Percentiles rank a stretch among this genome's conserved stretches.
These are phyloP conservation scores for Russula emetica DNA, from an alignment of 768 basidiomycete genomes.

Conservation along the genomic window DNA sequence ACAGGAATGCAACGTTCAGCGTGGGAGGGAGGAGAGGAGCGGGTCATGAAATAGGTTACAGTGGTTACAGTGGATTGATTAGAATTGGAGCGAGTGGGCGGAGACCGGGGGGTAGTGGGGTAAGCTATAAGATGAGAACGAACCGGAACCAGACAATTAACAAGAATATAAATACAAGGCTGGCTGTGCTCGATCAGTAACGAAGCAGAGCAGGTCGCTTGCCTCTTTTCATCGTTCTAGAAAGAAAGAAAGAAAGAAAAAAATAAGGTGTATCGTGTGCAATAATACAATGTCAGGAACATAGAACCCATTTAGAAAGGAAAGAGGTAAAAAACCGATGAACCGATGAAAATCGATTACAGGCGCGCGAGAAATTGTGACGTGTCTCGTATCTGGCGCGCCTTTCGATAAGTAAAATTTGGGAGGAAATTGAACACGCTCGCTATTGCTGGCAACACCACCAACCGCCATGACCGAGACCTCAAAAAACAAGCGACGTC, in stretches of 20 bases:
- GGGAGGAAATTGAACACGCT: no score
- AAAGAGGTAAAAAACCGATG: neutral
- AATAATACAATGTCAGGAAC: neutral
- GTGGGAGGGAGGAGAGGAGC: no score
- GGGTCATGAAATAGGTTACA: no score
- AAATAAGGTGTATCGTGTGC: no score
- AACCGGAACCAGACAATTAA: neutral
- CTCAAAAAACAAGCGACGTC: no score
- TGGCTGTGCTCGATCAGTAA: neutral
- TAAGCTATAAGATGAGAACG: neutral
- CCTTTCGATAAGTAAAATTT: no score
- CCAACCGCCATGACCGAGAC: no score
- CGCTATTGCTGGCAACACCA: no score
- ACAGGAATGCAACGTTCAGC: neutral
- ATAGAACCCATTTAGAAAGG: neutral
- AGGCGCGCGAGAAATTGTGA: neutral
- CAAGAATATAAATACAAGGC: neutral
- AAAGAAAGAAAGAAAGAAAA: neutral
- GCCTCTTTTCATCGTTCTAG: slow-evolving; percentile 10
- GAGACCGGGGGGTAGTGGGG: neutral
- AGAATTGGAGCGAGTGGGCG: no score
- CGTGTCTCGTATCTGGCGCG: no score
- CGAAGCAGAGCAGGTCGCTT: no score
- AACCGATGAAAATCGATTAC: no score
- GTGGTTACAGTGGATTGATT: neutral